Conservation (phyloP, 352 stramenopile species). For the Phytophthora kernoviae region DNA sequence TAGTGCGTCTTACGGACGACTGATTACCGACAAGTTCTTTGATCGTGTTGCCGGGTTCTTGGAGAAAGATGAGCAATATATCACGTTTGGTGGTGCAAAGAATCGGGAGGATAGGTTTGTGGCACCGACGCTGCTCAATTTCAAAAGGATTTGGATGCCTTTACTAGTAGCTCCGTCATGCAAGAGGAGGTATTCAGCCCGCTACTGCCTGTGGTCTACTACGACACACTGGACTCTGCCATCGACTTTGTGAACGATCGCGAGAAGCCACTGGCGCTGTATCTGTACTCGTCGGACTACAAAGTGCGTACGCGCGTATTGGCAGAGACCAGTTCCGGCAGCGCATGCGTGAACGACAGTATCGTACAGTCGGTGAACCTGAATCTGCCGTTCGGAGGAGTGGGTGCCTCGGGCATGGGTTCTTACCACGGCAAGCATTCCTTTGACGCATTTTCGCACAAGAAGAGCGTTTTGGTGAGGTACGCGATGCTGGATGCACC, state of each 20-base stretch:
- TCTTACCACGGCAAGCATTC: constrained; percentile 82
- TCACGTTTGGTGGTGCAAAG: constrained; percentile 63
- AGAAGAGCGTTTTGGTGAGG: constrained; percentile 64
- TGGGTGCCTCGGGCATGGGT: constrained; percentile 83
- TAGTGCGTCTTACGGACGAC: constrained; percentile 52
- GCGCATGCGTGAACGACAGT: constrained; percentile 79
- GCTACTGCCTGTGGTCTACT: constrained; percentile 92
- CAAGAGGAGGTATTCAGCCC: constrained; percentile 97
- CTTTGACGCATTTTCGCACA: constrained; percentile 82
- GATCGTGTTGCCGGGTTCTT: constrained; percentile 60
- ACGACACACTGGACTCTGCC: constrained; percentile 45
- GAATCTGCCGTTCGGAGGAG: constrained; percentile 81
- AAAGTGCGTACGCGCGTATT: constrained; percentile 36
- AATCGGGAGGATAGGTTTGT: constrained; percentile 81
- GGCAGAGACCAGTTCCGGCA: constrained; percentile 54
- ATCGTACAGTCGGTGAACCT: constrained; percentile 73
- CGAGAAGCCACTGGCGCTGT: constrained; percentile 86
- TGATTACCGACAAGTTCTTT: constrained; percentile 72
- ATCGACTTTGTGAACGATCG: constrained; percentile 48
- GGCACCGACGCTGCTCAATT: constrained; percentile 89
- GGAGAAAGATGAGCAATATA: constrained; percentile 53
- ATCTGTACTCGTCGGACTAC: constrained; percentile 74
- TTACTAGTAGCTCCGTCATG: constrained; percentile 71
- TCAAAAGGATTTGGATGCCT: constrained; percentile 67
- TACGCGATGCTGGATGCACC: constrained; percentile 57